phyloP scores from a whole-genome alignment of 2,329 filamentous ascomycete genomes.

The Scleromitrula shiraiana region DNA sequence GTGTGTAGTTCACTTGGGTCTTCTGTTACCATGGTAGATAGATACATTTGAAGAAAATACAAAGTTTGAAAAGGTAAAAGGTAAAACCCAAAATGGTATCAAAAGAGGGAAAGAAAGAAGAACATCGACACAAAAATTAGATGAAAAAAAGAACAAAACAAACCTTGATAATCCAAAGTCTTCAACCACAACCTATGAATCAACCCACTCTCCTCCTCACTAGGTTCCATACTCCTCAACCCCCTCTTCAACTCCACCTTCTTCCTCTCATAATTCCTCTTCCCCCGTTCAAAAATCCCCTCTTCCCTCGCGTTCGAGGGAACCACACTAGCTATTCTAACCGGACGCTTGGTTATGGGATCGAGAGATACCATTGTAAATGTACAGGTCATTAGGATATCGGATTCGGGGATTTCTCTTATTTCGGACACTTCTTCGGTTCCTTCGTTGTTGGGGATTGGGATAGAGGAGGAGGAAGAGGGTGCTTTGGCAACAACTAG shows the following conservation, averaged over 20 bases:
- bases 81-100: too few relatives aligned
- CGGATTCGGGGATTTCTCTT: constrained; percentile 37
- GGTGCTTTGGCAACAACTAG: constrained; percentile 62
- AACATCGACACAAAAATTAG: too few relatives aligned
- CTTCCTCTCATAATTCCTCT: constrained; percentile 57
- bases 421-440: too few relatives aligned
- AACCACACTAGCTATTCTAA: constrained; percentile 50
- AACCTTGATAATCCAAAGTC: constrained; percentile 48
- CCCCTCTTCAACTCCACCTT: constrained; percentile 52
- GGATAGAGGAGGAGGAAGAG: constrained; percentile 35
- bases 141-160: neutral
- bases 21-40: too few relatives aligned
- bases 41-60: too few relatives aligned
- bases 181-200: constrained; percentile 65
- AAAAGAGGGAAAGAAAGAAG: too few relatives aligned
- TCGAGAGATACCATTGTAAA: constrained; percentile 69
- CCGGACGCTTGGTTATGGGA: constrained; percentile 57
- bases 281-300: constrained; percentile 50
- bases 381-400: constrained; percentile 61
- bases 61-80: too few relatives aligned
- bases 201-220: constrained; percentile 60
- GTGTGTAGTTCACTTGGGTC: too few relatives aligned
- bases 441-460: constrained; percentile 41
- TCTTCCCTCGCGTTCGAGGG: constrained; percentile 56
- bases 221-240: constrained; percentile 56